phyloP scores from a whole-genome alignment of 1,284 basidiomycete species.

The Cryptococcus depauperatus region DNA sequence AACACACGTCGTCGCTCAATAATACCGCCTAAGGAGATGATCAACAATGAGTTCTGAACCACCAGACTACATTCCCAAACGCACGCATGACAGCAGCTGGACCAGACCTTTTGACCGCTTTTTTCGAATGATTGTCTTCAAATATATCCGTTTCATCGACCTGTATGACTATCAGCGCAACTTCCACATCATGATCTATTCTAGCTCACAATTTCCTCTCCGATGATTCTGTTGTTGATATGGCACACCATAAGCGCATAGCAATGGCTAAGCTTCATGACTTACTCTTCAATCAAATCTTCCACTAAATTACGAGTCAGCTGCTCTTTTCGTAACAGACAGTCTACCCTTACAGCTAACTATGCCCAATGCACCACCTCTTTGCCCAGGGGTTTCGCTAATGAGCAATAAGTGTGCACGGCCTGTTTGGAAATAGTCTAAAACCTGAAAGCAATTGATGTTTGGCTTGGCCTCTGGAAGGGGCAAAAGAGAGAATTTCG shows the following conservation, averaged over 20 bases:
- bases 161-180: constrained; percentile 48
- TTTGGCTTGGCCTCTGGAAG: constrained; percentile 81
- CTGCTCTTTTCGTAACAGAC: background rate
- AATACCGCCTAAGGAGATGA: constrained; percentile 37
- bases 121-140: constrained; percentile 73
- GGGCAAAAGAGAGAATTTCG: constrained; percentile 65
- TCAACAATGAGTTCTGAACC: background rate
- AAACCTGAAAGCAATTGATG: constrained; percentile 64
- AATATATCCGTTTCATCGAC: constrained; percentile 83
- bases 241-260: constrained; percentile 7
- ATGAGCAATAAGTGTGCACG: constrained; percentile 86
- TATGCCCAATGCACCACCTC: constrained; percentile 73
- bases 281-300: constrained; percentile 45
- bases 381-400: constrained; percentile 68
- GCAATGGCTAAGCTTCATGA: background rate
- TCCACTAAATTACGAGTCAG: constrained; percentile 30
- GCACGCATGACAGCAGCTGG: constrained; percentile 67
- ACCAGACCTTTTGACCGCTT: constrained; percentile 59
- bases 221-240: constrained; percentile 40
- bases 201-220: constrained; percentile 44
- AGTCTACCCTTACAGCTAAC: constrained; percentile 48
- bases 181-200: background rate
- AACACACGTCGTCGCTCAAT: constrained; percentile 44
- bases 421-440: constrained; percentile 75
- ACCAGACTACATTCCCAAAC: constrained; percentile 8